Evolutionary conservation across 2,329 filamentous ascomycete genomes (phyloP), one percentile per base, ranked within the genome.

Genomic region (Ophiostoma fasciatum): DNA sequence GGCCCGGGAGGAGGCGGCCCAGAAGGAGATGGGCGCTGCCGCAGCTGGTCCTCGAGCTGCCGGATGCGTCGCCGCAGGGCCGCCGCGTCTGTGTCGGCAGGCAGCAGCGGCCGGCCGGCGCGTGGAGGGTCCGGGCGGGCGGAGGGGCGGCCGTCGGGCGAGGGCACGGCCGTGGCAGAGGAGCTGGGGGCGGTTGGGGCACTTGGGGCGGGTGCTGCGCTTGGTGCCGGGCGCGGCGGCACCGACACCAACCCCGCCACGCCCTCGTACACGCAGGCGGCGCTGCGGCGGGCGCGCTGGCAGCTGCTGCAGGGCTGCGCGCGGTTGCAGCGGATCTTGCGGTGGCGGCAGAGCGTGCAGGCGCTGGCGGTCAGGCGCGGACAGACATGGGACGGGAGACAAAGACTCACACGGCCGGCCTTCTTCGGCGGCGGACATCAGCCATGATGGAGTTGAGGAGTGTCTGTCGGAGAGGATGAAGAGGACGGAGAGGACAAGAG

Each of bases 291-390:
- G 4, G 59, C 55, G 1, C 53, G 51, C 6, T 53, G 35, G 31
- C 61, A 64, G 36, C 62, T 62, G 38, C 48, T 55, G 39, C 61
- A 64, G 0, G 61, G 61, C 2, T 42, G 42, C 18, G 55, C 50
- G 14, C 57, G 49, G 38, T 63, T 54, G 38, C 61, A 64, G 13
- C 54, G 51, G 10, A 63, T 53, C 40, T 64, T 64, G 29, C 61
- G 57, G 17, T 48, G 51, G 13, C 61, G 48, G 40, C 61, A 64
- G 2, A 58, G 49, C 8, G 29, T 33, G 30, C 38, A 42, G 17
- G 38, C 41, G 13, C 42, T 45, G 21, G 5, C 13, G n/a, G 25
- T 31, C 23, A 32, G 28, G 26, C 12, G 31, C 20, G 20, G 3
- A n/a, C n/a, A 7, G 25, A 12, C 18, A 27, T n/a, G 9, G 11